A percentile compares a stretch with the other conserved stretches of the same genome.
Evolutionary conservation across 495 filamentous ascomycete species (phyloP).

Genomic region (Letharia columbiana): DNA sequence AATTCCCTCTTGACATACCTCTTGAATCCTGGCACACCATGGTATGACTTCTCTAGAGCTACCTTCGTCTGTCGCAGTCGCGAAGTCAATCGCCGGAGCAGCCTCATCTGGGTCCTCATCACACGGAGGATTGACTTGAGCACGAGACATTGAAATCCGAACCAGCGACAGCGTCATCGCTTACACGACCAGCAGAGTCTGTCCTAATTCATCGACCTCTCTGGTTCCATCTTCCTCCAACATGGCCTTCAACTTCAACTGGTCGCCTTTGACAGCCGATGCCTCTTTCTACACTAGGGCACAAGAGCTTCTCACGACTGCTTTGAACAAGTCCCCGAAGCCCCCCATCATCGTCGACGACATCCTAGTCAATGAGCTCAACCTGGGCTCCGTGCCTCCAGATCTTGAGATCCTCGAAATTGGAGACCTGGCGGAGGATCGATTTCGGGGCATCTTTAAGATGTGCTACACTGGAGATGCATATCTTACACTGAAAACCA

Average conservation of each 20-base stretch:
- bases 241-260: conserved; percentile 99
- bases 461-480: conserved; percentile 97
- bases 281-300: conserved; percentile 81
- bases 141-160: background rate
- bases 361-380: conserved; percentile 95
- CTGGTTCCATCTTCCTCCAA: background rate
- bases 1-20: no score
- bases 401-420: conserved; percentile 95
- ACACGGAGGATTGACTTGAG: background rate
- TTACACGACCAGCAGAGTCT: background rate
- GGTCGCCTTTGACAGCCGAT: conserved; percentile 95
- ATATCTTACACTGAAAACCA: conserved; percentile 84
- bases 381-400: conserved; percentile 84
- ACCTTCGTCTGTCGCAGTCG: background rate
- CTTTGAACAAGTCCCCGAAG: conserved; percentile 96
- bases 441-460: conserved; percentile 96
- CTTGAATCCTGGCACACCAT: background rate
- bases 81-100: background rate
- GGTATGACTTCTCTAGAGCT: background rate
- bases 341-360: conserved; percentile 99
- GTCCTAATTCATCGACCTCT: background rate
- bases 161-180: background rate
- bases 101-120: background rate
- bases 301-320: conserved; percentile 86
- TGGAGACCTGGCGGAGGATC: conserved; percentile 91